These are phyloP conservation scores for Apiospora aurea DNA, from an alignment of 2,329 filamentous ascomycete genomes.

Conservation along the genomic window DNA sequence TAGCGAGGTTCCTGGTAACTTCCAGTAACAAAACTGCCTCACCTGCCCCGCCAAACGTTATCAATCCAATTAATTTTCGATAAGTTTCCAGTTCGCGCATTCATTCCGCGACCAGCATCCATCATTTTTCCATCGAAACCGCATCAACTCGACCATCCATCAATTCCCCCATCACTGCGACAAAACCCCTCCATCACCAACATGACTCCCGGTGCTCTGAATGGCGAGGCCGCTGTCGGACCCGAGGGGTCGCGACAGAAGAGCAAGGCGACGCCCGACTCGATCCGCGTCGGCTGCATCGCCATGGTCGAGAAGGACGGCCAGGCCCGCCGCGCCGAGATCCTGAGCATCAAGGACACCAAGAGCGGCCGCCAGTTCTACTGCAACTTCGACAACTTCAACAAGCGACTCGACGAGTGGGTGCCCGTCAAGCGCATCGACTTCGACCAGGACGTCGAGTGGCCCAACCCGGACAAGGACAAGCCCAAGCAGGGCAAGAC, in stretches of 20 bases:
- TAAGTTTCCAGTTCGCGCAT: neutral
- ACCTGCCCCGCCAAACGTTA: slow-evolving; percentile 19
- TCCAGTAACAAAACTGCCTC: neutral
- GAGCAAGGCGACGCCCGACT: slow-evolving; percentile 84
- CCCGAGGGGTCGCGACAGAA: slow-evolving; percentile 69
- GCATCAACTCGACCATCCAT: neutral
- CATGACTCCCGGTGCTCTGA: slow-evolving; percentile 60
- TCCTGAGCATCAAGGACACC: slow-evolving; percentile 90
- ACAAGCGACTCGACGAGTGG: slow-evolving; percentile 89
- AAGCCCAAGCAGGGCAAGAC: slow-evolving; percentile 77
- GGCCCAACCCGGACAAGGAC: slow-evolving; percentile 89
- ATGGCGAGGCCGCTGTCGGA: slow-evolving; percentile 62
- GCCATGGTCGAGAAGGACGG: slow-evolving; percentile 75
- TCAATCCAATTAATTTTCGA: neutral
- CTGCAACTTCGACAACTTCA: slow-evolving; percentile 98
- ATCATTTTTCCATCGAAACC: slow-evolving; percentile 11
- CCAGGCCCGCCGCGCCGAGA: slow-evolving; percentile 89
- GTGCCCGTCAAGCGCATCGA: slow-evolving; percentile 83
- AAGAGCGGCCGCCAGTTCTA: slow-evolving; percentile 91
- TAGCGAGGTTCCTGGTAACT: slow-evolving; percentile 3
- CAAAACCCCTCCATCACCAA: slow-evolving; percentile 32
- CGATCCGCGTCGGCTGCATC: slow-evolving; percentile 70
- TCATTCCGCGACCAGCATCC: neutral
- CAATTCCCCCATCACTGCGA: slow-evolving; percentile 44
- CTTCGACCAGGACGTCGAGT: slow-evolving; percentile 90